Evolutionary conservation across 768 basidiomycete genomes (phyloP).

Genomic region (Rhizopogon vinicolor): DNA sequence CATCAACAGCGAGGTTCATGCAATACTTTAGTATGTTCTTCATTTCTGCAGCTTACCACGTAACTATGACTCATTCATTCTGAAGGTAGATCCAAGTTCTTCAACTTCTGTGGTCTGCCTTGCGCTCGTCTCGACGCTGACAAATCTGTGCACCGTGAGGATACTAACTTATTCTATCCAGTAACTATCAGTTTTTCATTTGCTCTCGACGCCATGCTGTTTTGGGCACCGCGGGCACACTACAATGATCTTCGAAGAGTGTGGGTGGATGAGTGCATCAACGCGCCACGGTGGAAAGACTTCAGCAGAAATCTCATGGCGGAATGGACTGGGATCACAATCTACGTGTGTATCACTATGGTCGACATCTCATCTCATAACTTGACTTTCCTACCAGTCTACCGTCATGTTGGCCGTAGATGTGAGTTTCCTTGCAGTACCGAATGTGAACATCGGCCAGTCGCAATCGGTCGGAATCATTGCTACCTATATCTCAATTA

Average conservation of each 20-base stretch:
- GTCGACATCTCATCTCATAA: not conserved
- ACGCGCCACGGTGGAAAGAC: conserved; percentile 31
- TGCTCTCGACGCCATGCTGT: conserved; percentile 5
- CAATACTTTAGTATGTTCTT: not conserved
- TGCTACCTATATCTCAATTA: conserved; percentile 32
- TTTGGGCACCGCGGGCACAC: not conserved
- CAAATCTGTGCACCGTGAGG: not conserved
- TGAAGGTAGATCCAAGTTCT: conserved; percentile 3
- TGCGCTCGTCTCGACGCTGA: conserved; percentile 1
- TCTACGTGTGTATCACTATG: conserved; percentile 33
- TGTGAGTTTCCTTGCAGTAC: conserved; percentile 51
- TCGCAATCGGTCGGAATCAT: conserved; percentile 14
- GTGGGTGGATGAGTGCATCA: conserved; percentile 14
- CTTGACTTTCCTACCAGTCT: conserved; percentile 25
- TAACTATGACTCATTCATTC: not conserved
- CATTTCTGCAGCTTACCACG: not conserved
- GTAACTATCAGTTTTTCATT: not conserved
- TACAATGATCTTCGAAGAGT: not conserved
- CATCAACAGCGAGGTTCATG: not conserved
- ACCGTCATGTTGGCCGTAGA: conserved; percentile 49
- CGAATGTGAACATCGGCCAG: conserved; percentile 26
- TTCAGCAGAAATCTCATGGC: conserved; percentile 37
- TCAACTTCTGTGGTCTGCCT: conserved; percentile 2
- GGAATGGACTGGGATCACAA: conserved; percentile 45
- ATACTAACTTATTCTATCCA: not conserved